Conservation (phyloP, 1,284 basidiomycete species). For the Marasmius oreades region DNA sequence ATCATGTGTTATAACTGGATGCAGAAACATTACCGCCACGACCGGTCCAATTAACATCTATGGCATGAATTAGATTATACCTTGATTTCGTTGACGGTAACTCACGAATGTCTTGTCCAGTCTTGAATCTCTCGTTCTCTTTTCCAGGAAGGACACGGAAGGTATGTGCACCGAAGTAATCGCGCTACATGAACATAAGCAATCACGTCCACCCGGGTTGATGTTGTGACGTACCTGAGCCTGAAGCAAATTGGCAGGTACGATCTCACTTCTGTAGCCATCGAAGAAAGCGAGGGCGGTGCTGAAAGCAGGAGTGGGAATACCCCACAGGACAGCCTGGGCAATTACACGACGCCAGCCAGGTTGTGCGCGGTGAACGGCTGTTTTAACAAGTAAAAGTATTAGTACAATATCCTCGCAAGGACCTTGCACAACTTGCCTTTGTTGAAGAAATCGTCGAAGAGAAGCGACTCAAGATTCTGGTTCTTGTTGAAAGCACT, state of each 20-base stretch:
- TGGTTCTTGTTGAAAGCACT: slow-evolving; percentile 87
- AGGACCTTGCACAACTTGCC: slow-evolving; percentile 37
- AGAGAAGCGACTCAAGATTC: slow-evolving; percentile 89
- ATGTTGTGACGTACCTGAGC: slow-evolving; percentile 61
- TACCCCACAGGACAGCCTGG: slow-evolving; percentile 96
- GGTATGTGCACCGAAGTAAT: slow-evolving; percentile 93
- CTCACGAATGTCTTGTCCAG: slow-evolving; percentile 86
- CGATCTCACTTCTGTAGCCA: slow-evolving; percentile 89
- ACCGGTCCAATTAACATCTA: slow-evolving; percentile 91
- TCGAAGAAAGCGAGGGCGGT: slow-evolving; percentile 99
- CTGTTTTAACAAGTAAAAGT: slow-evolving; percentile 35
- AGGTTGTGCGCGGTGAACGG: slow-evolving; percentile 91
- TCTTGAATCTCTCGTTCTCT: slow-evolving; percentile 79
- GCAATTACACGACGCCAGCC: slow-evolving; percentile 98
- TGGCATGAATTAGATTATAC: slow-evolving; percentile 7
- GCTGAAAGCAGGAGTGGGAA: slow-evolving; percentile 94
- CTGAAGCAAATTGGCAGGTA: slow-evolving; percentile 95
- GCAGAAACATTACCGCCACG: slow-evolving; percentile 93
- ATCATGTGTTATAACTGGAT: slow-evolving; percentile 86
- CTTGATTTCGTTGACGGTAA: slow-evolving; percentile 17
- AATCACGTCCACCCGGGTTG: background rate
- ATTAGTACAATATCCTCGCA: background rate
- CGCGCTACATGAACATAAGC: slow-evolving; percentile 57
- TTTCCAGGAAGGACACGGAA: slow-evolving; percentile 90
- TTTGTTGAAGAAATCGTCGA: slow-evolving; percentile 98